Conservation (phyloP, 257 asterid genomes). For the Vinca minor region DNA sequence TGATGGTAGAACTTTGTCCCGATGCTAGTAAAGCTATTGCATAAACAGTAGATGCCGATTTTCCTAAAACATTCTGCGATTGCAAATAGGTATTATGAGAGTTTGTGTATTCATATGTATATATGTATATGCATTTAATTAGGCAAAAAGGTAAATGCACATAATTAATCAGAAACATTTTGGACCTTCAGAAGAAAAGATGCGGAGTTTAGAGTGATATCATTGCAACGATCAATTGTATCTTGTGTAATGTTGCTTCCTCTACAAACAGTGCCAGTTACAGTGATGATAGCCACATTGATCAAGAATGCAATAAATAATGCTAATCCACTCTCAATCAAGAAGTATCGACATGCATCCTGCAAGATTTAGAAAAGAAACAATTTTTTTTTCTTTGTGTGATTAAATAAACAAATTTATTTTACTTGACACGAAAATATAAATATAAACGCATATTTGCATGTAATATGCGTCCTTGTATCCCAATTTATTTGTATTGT, state of each 20-base stretch:
- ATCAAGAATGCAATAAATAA: conserved; percentile 61
- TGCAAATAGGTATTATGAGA: neutral
- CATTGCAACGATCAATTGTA: conserved; percentile 38
- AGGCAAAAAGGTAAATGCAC: too few species aligned
- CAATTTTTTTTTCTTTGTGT: too few species aligned
- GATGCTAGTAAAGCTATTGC: conserved; percentile 89
- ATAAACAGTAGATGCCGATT: conserved; percentile 64
- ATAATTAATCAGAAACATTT: too few species aligned
- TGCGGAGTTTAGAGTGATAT: conserved; percentile 73
- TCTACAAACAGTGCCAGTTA: conserved; percentile 67
- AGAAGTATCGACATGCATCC: conserved; percentile 79
- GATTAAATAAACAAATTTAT: too few species aligned
- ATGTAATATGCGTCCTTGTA: too few species aligned
- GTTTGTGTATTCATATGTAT: neutral
- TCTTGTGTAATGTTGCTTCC: conserved; percentile 29
- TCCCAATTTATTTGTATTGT: too few species aligned
- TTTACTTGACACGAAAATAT: too few species aligned
- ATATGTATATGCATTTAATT: too few species aligned
- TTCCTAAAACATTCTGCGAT: conserved; percentile 73
- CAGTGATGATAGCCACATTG: conserved; percentile 67
- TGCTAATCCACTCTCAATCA: conserved; percentile 87
- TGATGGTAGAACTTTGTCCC: conserved; percentile 88
- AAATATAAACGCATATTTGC: too few species aligned
- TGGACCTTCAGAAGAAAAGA: conserved; percentile 80
- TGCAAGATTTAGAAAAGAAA: conserved; percentile 19